These are phyloP conservation scores for Auriscalpium microsporum DNA, from an alignment of 768 basidiomycete species.

Conservation along the genomic window DNA sequence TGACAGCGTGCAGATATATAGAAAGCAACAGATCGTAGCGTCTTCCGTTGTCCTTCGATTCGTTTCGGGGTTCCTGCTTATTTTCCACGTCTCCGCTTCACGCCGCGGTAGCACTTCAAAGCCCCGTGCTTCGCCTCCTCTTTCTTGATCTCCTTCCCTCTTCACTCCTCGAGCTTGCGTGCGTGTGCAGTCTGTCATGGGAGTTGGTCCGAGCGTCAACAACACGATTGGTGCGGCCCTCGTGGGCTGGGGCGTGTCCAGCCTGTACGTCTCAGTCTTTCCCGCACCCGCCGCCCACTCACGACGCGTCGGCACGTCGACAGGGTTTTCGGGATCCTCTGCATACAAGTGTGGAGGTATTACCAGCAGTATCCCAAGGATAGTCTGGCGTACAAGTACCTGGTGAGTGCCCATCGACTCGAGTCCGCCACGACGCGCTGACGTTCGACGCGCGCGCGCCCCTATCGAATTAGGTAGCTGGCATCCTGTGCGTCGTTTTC, in stretches of 20 bases:
- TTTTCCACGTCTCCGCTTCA: not conserved
- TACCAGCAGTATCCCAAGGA: constrained; percentile 13
- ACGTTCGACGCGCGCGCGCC: too few relatives aligned
- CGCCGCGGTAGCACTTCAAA: too few relatives aligned
- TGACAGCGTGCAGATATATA: too few relatives aligned
- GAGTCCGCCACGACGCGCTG: too few relatives aligned
- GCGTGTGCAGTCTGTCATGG: not conserved
- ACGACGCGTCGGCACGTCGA: not conserved
- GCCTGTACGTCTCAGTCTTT: constrained; percentile 6
- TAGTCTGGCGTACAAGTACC: constrained; percentile 3
- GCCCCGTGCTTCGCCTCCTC: not conserved
- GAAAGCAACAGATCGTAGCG: too few relatives aligned
- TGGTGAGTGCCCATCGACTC: constrained; percentile 3
- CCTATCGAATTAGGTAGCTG: not conserved
- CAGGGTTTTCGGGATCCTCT: constrained; percentile 13
- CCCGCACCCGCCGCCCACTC: not conserved
- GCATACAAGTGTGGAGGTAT: constrained; percentile 12
- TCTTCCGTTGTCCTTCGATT: too few relatives aligned
- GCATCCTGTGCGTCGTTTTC: constrained; percentile 5
- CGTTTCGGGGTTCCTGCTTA: too few relatives aligned
- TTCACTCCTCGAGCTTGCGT: not conserved
- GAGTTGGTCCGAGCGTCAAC: not conserved
- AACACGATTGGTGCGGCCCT: constrained; percentile 13
- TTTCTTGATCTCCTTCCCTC: not conserved
- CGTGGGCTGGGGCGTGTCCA: constrained; percentile 12